Conservation (phyloP, 441 rosid species). For the Capsella rubella region DNA sequence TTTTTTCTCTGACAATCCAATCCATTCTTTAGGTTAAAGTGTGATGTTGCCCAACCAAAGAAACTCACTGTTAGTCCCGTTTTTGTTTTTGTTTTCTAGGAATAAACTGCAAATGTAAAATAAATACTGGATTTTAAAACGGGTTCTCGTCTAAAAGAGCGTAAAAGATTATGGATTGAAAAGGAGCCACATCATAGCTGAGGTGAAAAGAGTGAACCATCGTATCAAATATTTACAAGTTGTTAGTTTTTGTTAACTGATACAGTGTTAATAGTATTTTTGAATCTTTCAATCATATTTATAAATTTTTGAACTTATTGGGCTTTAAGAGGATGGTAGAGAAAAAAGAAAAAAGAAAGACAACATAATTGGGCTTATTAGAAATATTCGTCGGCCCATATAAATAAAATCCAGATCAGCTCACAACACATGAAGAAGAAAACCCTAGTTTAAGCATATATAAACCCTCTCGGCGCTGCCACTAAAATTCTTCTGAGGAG, state of each 20-base stretch:
- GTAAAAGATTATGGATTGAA: neutral
- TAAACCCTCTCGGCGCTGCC: slow-evolving; percentile 33
- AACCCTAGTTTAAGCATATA: slow-evolving; percentile 40
- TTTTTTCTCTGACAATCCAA: neutral
- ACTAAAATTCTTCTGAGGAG: slow-evolving; percentile 6
- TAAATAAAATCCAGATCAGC: slow-evolving; percentile 1
- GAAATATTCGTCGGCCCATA: slow-evolving; percentile 14
- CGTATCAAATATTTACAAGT: neutral
- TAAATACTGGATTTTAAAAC: neutral
- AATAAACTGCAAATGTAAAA: slow-evolving; percentile 2
- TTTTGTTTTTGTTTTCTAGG: neutral
- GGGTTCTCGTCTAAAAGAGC: neutral
- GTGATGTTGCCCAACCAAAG: neutral
- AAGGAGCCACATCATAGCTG: neutral
- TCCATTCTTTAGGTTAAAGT: neutral
- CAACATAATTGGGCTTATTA: slow-evolving; percentile 22
- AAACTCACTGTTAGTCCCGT: slow-evolving; percentile 7
- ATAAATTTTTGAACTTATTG: too few species aligned
- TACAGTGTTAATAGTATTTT: neutral
- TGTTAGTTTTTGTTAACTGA: neutral
- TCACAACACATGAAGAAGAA: neutral
- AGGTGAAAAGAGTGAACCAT: neutral
- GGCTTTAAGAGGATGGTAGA: too few species aligned
- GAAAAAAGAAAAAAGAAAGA: neutral
- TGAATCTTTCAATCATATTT: neutral